These are phyloP conservation scores for Isabelozyma rhagii DNA, from an alignment of 805 yeast species.

Conservation along the genomic window DNA sequence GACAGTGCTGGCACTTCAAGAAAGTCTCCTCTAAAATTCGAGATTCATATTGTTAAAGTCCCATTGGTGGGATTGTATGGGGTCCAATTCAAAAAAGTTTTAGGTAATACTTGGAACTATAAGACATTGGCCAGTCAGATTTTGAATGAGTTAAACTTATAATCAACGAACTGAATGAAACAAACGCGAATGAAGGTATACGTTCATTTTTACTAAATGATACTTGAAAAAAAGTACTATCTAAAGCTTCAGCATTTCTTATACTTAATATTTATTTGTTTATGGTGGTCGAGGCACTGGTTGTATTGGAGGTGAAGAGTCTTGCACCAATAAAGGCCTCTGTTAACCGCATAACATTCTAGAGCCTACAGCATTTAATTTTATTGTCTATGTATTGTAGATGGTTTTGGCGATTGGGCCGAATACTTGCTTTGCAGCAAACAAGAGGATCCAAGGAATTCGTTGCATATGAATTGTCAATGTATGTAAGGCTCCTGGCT, in stretches of 20 bases:
- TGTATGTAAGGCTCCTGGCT: no score
- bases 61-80: constrained; percentile 89
- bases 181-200: not conserved
- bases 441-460: no score
- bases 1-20: constrained; percentile 4
- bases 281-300: no score
- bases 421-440: no score
- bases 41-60: constrained; percentile 87
- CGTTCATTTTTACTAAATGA: no score
- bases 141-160: constrained; percentile 66
- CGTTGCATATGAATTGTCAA: no score
- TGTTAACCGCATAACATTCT: no score
- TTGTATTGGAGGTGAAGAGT: no score
- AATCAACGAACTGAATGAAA: not conserved
- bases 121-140: constrained; percentile 87
- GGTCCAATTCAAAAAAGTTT: constrained; percentile 88
- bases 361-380: no score
- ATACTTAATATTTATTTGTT: not conserved
- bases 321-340: no score
- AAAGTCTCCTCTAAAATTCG: constrained; percentile 72
- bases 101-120: constrained; percentile 94
- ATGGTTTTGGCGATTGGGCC: no score
- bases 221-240: not conserved
- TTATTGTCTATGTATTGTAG: no score
- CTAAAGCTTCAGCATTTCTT: not conserved